Percentiles rank a stretch among this genome's conserved stretches.
phyloP scores from a whole-genome alignment of 495 filamentous ascomycete genomes.

The Cladorrhinum samala region DNA sequence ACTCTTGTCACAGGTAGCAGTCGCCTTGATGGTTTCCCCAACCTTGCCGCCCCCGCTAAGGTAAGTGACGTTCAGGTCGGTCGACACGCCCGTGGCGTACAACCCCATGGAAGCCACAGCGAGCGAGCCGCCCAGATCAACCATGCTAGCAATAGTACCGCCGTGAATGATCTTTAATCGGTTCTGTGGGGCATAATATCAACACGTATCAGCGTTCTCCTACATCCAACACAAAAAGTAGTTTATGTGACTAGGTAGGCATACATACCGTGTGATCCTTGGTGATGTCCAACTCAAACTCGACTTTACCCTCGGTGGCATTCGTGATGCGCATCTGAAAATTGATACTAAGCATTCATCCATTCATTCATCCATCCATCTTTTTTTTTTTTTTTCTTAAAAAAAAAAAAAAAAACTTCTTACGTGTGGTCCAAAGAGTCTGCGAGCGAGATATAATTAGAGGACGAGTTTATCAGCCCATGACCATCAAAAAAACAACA shows the following conservation, averaged over 20 bases:
- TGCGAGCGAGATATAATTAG: no score
- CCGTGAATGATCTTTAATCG: slow-evolving; percentile 87
- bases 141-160: slow-evolving; percentile 92
- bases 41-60: slow-evolving; percentile 74
- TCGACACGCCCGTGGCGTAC: slow-evolving; percentile 85
- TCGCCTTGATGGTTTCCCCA: slow-evolving; percentile 67
- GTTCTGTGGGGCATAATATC: no score
- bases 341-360: background rate
- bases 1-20: slow-evolving; percentile 81
- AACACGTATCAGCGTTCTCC: slow-evolving; percentile 1
- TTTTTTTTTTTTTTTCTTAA: background rate
- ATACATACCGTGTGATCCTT: slow-evolving; percentile 77
- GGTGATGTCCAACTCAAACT: slow-evolving; percentile 79
- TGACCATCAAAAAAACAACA: no score
- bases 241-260: background rate
- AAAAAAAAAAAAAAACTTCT: background rate
- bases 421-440: slow-evolving; percentile 40
- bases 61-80: slow-evolving; percentile 94
- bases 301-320: slow-evolving; percentile 70
- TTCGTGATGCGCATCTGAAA: slow-evolving; percentile 76
- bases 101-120: slow-evolving; percentile 88
- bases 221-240: background rate
- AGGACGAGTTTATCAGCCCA: no score
- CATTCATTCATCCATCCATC: background rate
- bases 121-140: slow-evolving; percentile 87